A percentile compares a stretch with the other conserved stretches of the same genome.
phyloP scores from a whole-genome alignment of 192 early-diverging fungal species.

The Entophlyctis luteolus region DNA sequence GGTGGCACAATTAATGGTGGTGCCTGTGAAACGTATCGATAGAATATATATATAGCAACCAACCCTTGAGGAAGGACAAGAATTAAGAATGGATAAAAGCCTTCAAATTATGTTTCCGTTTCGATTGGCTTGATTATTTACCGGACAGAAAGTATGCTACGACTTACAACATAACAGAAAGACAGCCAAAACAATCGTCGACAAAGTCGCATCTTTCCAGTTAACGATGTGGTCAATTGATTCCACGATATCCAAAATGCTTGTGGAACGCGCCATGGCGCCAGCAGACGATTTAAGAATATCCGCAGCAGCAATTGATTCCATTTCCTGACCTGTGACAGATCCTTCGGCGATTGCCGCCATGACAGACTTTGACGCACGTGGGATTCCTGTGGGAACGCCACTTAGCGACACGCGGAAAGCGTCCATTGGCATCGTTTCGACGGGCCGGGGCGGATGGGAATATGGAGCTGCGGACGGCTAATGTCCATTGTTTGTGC shows the following conservation, averaged over 20 bases:
- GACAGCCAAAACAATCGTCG: background rate
- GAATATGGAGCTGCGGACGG: background rate
- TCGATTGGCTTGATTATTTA: too few species aligned
- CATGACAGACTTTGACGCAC: background rate
- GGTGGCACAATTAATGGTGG: background rate
- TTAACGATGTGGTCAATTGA: background rate
- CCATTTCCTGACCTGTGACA: background rate
- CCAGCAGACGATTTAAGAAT: background rate
- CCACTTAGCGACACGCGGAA: constrained; percentile 14
- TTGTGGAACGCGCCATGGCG: background rate
- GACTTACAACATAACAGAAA: constrained; percentile 11
- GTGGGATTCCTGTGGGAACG: constrained; percentile 2
- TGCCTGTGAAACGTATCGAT: constrained; percentile 7
- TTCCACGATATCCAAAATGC: background rate
- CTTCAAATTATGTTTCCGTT: too few species aligned
- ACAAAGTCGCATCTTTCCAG: constrained; percentile 13
- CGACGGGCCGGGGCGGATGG: background rate
- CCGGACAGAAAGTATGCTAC: background rate
- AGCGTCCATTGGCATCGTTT: constrained; percentile 3
- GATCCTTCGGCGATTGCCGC: too few species aligned
- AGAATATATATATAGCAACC: background rate
- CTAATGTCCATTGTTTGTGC: background rate
- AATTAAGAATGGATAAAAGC: constrained; percentile 4
- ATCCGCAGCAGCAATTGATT: background rate
- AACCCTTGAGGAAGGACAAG: constrained; percentile 7